A percentile compares a stretch with the other conserved stretches of the same genome.
phyloP scores from a whole-genome alignment of 495 filamentous ascomycete species.

The Neurospora sp. region DNA sequence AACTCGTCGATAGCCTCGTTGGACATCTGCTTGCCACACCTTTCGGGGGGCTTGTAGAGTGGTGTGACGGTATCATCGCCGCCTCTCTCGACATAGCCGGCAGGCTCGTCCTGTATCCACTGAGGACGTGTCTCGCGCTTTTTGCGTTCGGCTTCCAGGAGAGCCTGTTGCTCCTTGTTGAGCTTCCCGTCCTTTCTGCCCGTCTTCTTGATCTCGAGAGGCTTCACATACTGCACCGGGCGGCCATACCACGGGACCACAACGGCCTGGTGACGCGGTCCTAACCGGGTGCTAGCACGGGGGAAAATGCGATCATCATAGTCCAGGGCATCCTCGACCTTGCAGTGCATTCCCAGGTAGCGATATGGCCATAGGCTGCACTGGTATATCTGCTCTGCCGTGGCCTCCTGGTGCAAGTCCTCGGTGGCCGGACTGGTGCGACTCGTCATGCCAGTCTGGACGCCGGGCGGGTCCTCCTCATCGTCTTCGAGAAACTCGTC shows the following conservation, averaged over 20 bases:
- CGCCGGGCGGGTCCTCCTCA: constrained; percentile 67
- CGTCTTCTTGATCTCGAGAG: constrained; percentile 68
- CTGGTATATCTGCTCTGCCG: constrained; percentile 82
- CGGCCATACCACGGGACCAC: constrained; percentile 75
- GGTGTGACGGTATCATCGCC: constrained; percentile 55
- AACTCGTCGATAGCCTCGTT: constrained; percentile 54
- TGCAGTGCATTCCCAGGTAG: constrained; percentile 91
- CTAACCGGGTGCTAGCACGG: constrained; percentile 84
- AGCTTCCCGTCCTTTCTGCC: constrained; percentile 57
- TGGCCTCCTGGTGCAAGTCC: constrained; percentile 56
- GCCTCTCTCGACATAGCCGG: constrained; percentile 74
- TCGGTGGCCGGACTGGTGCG: constrained; percentile 48
- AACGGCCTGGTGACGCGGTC: constrained; percentile 83
- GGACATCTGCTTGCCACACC: constrained; percentile 36
- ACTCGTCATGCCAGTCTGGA: constrained; percentile 51
- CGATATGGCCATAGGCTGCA: constrained; percentile 93
- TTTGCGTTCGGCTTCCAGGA: constrained; percentile 67
- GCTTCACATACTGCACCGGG: constrained; percentile 81
- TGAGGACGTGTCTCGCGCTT: constrained; percentile 73
- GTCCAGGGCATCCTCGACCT: constrained; percentile 91
- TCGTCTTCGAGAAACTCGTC: constrained; percentile 43
- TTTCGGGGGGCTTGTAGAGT: constrained; percentile 52
- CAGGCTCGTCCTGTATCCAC: constrained; percentile 86
- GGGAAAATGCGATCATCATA: constrained; percentile 98
- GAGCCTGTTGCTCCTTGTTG: constrained; percentile 68